A percentile compares a stretch with the other conserved stretches of the same genome.
Evolutionary conservation across 345 rosid genomes (phyloP).

Genomic region (Cardamine chenopodiifolia): DNA sequence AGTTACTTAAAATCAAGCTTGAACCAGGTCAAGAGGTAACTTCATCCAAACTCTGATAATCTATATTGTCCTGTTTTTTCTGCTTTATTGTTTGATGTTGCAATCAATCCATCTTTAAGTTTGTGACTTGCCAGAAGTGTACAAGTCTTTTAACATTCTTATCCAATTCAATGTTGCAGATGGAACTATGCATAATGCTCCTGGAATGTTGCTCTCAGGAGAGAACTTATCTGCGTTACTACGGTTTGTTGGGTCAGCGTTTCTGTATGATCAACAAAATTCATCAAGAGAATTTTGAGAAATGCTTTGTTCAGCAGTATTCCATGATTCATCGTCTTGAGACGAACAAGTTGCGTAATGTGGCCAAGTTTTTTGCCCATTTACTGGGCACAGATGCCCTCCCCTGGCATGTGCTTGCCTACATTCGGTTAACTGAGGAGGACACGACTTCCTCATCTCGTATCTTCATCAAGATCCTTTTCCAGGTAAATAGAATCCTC

Average conservation of each 20-base stretch:
- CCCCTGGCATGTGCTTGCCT: conserved; percentile 93
- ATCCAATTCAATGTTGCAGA: conserved; percentile 54
- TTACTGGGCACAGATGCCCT: conserved; percentile 88
- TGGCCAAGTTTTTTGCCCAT: conserved; percentile 95
- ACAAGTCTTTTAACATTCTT: conserved; percentile 5
- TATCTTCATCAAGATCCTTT: conserved; percentile 93
- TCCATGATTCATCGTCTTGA: conserved; percentile 96
- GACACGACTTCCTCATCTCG: conserved; percentile 94
- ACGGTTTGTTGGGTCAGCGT: conserved; percentile 88
- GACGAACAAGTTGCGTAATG: conserved; percentile 85
- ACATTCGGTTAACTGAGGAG: conserved; percentile 84
- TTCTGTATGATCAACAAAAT: conserved; percentile 95
- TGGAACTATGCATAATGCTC: conserved; percentile 93
- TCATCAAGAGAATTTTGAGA: conserved; percentile 88
- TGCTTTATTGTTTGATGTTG: conserved; percentile 2
- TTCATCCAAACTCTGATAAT: conserved; percentile 9
- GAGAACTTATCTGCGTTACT: conserved; percentile 91
- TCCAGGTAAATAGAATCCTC: conserved; percentile 61
- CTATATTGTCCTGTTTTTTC: not conserved
- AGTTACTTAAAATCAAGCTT: conserved; percentile 84
- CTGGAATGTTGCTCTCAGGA: conserved; percentile 95
- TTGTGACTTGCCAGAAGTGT: conserved; percentile 3
- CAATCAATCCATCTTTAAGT: not conserved
- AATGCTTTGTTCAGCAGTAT: conserved; percentile 87
- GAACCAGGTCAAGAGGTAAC: conserved; percentile 98